phyloP scores from a whole-genome alignment of 345 rosid species.

The Acer negundo region DNA sequence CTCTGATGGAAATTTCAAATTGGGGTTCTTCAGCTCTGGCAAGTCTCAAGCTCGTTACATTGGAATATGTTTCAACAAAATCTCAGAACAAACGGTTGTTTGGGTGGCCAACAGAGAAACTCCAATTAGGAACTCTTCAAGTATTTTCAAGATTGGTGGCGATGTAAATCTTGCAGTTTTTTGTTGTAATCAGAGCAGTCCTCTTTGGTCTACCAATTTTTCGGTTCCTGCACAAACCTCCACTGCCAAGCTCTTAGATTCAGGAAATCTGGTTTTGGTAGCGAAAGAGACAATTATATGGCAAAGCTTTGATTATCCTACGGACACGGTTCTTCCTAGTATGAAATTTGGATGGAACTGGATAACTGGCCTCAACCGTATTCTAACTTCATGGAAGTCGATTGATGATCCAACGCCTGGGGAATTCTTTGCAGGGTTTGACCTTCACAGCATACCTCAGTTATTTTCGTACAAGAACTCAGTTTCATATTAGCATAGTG shows the following conservation, averaged over 20 bases:
- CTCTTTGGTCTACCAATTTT: constrained; percentile 28
- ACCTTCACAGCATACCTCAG: too few relatives aligned
- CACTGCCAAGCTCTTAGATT: constrained; percentile 25
- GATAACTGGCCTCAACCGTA: too few relatives aligned
- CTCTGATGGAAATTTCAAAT: constrained; percentile 6
- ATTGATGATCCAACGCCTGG: too few relatives aligned
- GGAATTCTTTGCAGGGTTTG: too few relatives aligned
- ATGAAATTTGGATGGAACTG: too few relatives aligned
- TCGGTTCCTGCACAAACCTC: not conserved
- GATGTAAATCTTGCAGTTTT: constrained; percentile 23
- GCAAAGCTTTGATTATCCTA: constrained; percentile 43
- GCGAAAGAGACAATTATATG: constrained; percentile 14
- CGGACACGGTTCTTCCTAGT: constrained; percentile 17
- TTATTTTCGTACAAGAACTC: too few relatives aligned
- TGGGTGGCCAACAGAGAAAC: constrained; percentile 34
- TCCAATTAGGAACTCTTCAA: constrained; percentile 18
- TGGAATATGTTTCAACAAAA: constrained; percentile 28
- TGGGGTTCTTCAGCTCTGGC: constrained; percentile 35
- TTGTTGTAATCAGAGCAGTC: not conserved
- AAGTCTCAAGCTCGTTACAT: constrained; percentile 22
- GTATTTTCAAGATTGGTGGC: constrained; percentile 2
- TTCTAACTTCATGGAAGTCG: too few relatives aligned
- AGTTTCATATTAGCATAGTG: too few relatives aligned
- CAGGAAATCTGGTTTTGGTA: constrained; percentile 30
- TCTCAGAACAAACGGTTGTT: constrained; percentile 21